phyloP scores from a whole-genome alignment of 768 basidiomycete genomes.

The Podaxis rugospora region DNA sequence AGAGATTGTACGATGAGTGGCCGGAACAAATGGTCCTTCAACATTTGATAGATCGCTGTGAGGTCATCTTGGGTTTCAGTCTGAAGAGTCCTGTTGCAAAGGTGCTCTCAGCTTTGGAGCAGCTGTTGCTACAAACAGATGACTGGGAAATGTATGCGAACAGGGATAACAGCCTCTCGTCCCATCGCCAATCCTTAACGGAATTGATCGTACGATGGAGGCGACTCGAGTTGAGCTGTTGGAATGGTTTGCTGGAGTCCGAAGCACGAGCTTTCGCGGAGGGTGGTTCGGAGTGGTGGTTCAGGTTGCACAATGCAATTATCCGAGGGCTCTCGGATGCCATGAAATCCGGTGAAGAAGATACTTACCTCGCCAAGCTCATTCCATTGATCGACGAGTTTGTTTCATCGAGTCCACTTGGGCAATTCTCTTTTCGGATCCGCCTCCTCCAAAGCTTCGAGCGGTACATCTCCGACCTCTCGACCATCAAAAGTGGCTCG shows the following conservation, averaged over 20 bases:
- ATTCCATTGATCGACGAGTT: constrained; percentile 81
- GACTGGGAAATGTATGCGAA: constrained; percentile 99
- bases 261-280: constrained; percentile 56
- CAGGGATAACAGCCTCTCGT: constrained; percentile 75
- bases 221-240: constrained; percentile 81
- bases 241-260: constrained; percentile 75
- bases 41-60: constrained; percentile 70
- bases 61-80: constrained; percentile 54
- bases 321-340: constrained; percentile 59
- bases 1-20: constrained; percentile 69
- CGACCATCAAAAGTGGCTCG: constrained; percentile 22
- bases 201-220: constrained; percentile 86
- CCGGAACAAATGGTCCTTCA: constrained; percentile 98
- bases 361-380: constrained; percentile 58
- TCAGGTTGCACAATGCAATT: constrained; percentile 78
- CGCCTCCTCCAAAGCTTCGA: constrained; percentile 67
- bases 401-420: constrained; percentile 69
- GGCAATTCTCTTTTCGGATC: constrained; percentile 74
- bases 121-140: constrained; percentile 78
- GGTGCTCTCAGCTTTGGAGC: constrained; percentile 78
- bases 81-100: constrained; percentile 75
- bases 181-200: constrained; percentile 61
- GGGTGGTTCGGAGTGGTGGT: constrained; percentile 71
- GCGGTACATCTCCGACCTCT: constrained; percentile 37
- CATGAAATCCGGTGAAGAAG: constrained; percentile 26